Evolutionary conservation across 768 basidiomycete genomes (phyloP), one percentile per base, ranked within the genome.

Genomic region (Tulasnella sp.): DNA sequence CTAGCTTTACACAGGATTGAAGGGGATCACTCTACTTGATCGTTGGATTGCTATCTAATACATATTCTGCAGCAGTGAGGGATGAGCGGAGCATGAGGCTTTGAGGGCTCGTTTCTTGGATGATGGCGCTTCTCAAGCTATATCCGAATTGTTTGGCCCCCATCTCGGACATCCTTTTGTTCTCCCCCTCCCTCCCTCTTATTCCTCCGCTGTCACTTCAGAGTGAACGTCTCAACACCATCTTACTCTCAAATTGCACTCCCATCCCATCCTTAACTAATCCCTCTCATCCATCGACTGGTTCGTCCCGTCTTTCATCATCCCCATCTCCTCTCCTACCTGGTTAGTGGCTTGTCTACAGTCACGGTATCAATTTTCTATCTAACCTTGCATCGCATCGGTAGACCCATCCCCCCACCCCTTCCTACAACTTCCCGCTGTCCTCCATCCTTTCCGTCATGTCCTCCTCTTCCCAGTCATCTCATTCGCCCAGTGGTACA

Each of bases 101-200:
- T 28, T 24, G 32, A 44, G 42, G n/a, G n/a, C n/a, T n/a, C n/a
- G n/a, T n/a, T n/a, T n/a, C n/a, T n/a, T n/a, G n/a, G n/a, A n/a
- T 44, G 27, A 31, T 44, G 45, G 45, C 45, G 33, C 31, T n/a
- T 47, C 45, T 34, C 45, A 47, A 33, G 45, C 32, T 34, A 31
- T 51, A 43, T 16, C 25, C 29, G 49, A 16, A n/a, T 51, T 51
- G 37, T 42, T 51, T 51, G 37, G 49, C 20, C 49, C 37, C 49
- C 37, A 15, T 28, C 34, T 37, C 33, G 35, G 35, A 41, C 32
- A 31, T 42, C 49, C 49, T 51, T 50, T 51, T 51, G 49, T 51
- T 51, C 49, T 34, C 49, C 49, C 49, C 29, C 47, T 37, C 25
- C 33, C 32, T 24, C 47, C 47, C 49, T 34, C 49, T 35, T 37